These are phyloP conservation scores for Closterium sp. DNA, from an alignment of 139 green algal species.

Conservation along the genomic window DNA sequence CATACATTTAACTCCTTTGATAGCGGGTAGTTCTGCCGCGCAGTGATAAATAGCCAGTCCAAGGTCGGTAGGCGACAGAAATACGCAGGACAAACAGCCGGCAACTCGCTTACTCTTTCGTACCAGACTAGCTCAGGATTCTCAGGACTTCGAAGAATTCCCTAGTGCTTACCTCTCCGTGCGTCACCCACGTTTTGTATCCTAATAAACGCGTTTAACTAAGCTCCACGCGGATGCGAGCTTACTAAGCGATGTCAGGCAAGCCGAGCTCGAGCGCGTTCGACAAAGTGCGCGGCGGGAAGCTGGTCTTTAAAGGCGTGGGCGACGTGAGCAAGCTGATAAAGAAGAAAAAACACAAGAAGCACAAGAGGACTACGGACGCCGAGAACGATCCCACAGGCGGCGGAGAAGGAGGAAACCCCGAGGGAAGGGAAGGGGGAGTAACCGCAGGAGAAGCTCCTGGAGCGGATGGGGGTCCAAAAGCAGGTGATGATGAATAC, in stretches of 20 bases:
- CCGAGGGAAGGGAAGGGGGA: not conserved
- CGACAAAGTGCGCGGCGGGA: conserved; percentile 24
- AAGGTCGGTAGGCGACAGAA: no score
- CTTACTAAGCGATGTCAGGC: not conserved
- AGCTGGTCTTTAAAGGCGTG: conserved; percentile 30
- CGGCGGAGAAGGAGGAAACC: not conserved
- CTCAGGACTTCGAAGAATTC: no score
- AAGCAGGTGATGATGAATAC: not conserved
- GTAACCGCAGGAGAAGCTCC: not conserved
- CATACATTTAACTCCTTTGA: no score
- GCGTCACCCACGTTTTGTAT: no score
- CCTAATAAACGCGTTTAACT: not conserved
- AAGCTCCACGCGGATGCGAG: not conserved
- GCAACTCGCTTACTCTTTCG: no score
- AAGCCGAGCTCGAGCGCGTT: conserved; percentile 12
- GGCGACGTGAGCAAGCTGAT: conserved; percentile 21
- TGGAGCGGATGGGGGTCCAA: not conserved
- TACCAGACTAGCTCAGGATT: no score
- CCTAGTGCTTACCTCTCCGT: no score
- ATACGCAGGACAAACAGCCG: no score
- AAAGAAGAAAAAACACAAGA: conserved; percentile 37
- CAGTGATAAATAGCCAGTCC: no score
- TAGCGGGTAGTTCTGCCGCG: no score
- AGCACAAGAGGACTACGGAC: conserved; percentile 9
- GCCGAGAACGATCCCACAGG: not conserved